Percentiles rank a stretch among this genome's conserved stretches.
These are phyloP conservation scores for Galeopsis tetrahit DNA, from an alignment of 257 asterid species.

Conservation along the genomic window DNA sequence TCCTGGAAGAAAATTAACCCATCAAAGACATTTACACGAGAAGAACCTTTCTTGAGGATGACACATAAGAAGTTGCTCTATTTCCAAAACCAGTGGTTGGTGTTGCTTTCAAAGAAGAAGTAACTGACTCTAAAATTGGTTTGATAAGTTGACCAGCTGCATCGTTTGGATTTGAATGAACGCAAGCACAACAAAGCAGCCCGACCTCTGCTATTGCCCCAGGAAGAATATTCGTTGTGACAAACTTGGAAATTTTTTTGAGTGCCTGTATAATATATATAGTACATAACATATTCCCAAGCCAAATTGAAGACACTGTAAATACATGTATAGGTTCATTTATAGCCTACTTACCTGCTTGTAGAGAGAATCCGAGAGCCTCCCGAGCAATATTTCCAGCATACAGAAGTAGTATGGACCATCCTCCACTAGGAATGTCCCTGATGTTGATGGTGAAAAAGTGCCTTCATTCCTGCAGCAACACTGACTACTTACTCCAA, in stretches of 20 bases:
- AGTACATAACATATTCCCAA: conserved; percentile 33
- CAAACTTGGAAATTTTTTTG: conserved; percentile 86
- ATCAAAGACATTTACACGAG: conserved; percentile 36
- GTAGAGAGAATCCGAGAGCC: conserved; percentile 88
- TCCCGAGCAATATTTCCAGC: conserved; percentile 90
- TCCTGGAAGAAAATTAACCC: conserved; percentile 34
- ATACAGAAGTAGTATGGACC: conserved; percentile 95
- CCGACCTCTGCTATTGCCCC: conserved; percentile 99
- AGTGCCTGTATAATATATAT: conserved; percentile 65
- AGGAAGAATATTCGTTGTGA: conserved; percentile 88
- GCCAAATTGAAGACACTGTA: conserved; percentile 17
- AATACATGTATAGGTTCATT: conserved; percentile 27
- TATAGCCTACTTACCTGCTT: conserved; percentile 67
- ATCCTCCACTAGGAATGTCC: conserved; percentile 94
- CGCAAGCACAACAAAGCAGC: conserved; percentile 96
- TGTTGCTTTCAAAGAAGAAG: conserved; percentile 74
- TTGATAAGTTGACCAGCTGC: conserved; percentile 79
- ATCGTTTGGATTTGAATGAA: conserved; percentile 90
- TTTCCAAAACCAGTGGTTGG: conserved; percentile 85
- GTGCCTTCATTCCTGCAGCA: conserved; percentile 89
- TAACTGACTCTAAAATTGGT: conserved; percentile 77
- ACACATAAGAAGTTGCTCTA: conserved; percentile 50
- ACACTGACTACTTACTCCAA: conserved; percentile 33
- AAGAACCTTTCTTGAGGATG: conserved; percentile 72
- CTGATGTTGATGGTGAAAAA: conserved; percentile 72